These are phyloP conservation scores for Pigoraptor vietnamica DNA, from an alignment of 78 protist genomes.

Conservation along the genomic window DNA sequence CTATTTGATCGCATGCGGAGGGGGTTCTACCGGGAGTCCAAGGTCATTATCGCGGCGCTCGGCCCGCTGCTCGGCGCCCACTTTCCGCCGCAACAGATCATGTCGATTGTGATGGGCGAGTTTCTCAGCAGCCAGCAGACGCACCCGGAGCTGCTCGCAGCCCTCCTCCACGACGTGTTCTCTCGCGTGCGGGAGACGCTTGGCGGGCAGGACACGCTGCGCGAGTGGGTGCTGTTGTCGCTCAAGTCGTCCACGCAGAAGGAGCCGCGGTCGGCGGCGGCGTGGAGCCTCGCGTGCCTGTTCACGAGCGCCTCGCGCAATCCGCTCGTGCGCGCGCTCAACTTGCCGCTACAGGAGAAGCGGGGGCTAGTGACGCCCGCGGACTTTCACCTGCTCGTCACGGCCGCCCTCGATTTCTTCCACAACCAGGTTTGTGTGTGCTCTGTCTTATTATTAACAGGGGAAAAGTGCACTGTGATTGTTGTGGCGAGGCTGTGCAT, in stretches of 20 bases:
- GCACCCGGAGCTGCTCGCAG: conserved; percentile 1
- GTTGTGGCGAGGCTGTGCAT: too few species aligned
- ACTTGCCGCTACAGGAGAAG: background rate
- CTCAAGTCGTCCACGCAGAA: background rate
- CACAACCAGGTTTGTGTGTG: background rate
- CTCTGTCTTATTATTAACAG: too few species aligned
- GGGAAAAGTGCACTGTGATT: too few species aligned
- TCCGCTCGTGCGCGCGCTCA: background rate
- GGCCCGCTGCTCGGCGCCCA: background rate
- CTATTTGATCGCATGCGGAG: background rate
- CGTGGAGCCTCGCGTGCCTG: conserved; percentile 2
- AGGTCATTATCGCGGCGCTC: background rate
- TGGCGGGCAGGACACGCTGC: background rate
- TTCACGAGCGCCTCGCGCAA: background rate
- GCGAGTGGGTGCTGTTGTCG: conserved; percentile 6
- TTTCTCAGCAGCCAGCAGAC: conserved; percentile 3
- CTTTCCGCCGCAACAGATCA: background rate
- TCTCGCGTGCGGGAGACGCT: background rate
- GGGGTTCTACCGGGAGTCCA: background rate
- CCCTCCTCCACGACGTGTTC: background rate
- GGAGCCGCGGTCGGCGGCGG: background rate
- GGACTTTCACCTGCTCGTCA: background rate
- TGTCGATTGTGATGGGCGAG: conserved; percentile 2
- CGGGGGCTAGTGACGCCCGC: background rate
- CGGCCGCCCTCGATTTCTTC: background rate